Evolutionary conservation across 768 basidiomycete genomes (phyloP).

Genomic region (Trametes maxima): DNA sequence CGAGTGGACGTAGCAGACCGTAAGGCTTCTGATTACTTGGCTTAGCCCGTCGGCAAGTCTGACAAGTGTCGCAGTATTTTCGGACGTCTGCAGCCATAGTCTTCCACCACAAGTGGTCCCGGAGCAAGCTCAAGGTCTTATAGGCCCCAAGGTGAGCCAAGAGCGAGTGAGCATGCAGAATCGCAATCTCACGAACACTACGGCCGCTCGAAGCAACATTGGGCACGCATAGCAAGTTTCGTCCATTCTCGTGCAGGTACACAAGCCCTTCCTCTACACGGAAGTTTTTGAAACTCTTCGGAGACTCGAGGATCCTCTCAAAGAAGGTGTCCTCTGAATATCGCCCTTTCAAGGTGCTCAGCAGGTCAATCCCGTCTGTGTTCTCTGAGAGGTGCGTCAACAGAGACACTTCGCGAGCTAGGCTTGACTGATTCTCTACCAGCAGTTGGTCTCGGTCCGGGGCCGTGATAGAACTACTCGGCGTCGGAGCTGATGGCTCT

Average conservation of each 20-base stretch:
- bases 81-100: constrained; percentile 26
- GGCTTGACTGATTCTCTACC: not conserved
- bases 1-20: constrained; percentile 27
- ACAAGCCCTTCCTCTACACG: constrained; percentile 25
- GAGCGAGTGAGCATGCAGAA: constrained; percentile 41
- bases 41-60: constrained; percentile 26
- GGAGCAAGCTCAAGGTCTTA: constrained; percentile 38
- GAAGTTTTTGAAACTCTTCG: constrained; percentile 34
- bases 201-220: constrained; percentile 22
- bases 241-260: constrained; percentile 11
- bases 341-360: constrained; percentile 11
- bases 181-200: constrained; percentile 32
- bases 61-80: constrained; percentile 25
- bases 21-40: constrained; percentile 19
- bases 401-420: not conserved
- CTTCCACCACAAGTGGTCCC: constrained; percentile 42
- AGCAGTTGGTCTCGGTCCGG: not conserved
- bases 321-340: constrained; percentile 38
- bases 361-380: constrained; percentile 12
- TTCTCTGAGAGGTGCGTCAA: not conserved
- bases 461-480: too few relatives aligned
- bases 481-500: not conserved
- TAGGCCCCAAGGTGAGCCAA: constrained; percentile 40
- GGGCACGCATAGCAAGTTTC: constrained; percentile 28
- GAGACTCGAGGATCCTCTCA: constrained; percentile 25